A percentile compares a stretch with the other conserved stretches of the same genome.
phyloP scores from a whole-genome alignment of 2,329 filamentous ascomycete species.

The Calonectria pseudoturangicola region DNA sequence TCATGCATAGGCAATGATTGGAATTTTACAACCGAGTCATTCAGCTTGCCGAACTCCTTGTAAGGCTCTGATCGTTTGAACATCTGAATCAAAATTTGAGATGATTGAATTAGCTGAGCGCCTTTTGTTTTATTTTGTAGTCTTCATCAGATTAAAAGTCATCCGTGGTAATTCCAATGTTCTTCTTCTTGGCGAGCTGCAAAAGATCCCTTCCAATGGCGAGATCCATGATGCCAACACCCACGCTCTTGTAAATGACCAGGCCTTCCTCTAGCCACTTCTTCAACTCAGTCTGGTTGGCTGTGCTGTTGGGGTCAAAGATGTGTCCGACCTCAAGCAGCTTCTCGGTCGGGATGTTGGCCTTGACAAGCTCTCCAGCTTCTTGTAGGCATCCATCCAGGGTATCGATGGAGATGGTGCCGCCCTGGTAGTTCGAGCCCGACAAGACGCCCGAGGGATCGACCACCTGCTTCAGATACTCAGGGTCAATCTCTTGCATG shows the following conservation, averaged over 20 bases:
- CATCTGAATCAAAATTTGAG: background rate
- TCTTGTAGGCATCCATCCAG: slow-evolving; percentile 56
- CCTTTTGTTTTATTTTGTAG: background rate
- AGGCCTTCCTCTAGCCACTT: slow-evolving; percentile 79
- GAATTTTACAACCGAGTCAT: too few species aligned
- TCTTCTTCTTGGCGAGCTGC: slow-evolving; percentile 71
- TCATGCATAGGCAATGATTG: too few species aligned
- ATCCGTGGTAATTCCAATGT: slow-evolving; percentile 65
- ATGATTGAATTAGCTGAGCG: background rate
- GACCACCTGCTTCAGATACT: slow-evolving; percentile 50
- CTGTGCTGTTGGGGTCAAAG: slow-evolving; percentile 56
- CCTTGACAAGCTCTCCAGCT: slow-evolving; percentile 58
- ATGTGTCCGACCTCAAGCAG: slow-evolving; percentile 71
- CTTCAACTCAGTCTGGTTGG: slow-evolving; percentile 58
- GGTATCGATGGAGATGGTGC: slow-evolving; percentile 53
- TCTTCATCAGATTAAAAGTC: slow-evolving; percentile 45
- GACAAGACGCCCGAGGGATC: slow-evolving; percentile 40
- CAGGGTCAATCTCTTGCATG: slow-evolving; percentile 59
- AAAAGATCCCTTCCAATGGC: slow-evolving; percentile 77
- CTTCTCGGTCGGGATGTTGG: slow-evolving; percentile 46
- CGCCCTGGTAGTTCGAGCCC: slow-evolving; percentile 24
- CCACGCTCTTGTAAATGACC: slow-evolving; percentile 82
- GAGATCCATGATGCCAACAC: slow-evolving; percentile 81
- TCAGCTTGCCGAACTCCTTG: too few species aligned
- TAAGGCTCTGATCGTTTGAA: background rate